phyloP scores from a whole-genome alignment of 176 grass and related monocot genomes.

The Cymbopogon citratus region DNA sequence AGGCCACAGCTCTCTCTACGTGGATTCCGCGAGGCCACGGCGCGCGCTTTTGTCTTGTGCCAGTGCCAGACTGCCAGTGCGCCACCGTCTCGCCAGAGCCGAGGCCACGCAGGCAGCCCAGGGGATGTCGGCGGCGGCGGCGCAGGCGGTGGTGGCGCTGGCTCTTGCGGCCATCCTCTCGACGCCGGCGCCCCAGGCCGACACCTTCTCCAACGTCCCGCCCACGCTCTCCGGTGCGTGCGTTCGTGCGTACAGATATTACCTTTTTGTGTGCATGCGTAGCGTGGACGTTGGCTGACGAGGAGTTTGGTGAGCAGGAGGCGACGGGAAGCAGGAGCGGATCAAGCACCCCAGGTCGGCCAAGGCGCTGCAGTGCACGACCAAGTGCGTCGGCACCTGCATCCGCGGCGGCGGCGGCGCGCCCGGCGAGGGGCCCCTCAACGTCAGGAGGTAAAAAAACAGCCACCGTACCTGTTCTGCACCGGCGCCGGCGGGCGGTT shows the following conservation, averaged over 20 bases:
- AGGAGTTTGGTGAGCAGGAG: conserved; percentile 4
- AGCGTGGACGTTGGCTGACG: background rate
- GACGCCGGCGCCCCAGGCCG: conserved; percentile 26
- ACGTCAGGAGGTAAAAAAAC: conserved; percentile 13
- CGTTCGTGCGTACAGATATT: background rate
- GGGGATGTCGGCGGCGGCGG: background rate
- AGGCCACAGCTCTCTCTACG: background rate
- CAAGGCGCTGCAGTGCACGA: conserved; percentile 52
- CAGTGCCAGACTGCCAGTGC: background rate
- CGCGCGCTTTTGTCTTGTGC: background rate
- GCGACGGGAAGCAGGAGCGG: conserved; percentile 37
- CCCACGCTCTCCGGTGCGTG: conserved; percentile 44
- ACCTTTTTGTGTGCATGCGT: background rate
- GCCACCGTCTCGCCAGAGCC: background rate
- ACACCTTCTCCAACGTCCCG: conserved; percentile 44
- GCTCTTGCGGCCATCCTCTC: conserved; percentile 49
- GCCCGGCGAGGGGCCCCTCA: conserved; percentile 50
- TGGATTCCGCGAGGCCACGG: conserved; percentile 1
- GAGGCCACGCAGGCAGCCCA: background rate
- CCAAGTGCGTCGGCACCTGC: conserved; percentile 75
- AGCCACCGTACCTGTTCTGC: background rate
- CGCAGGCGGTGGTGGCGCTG: conserved; percentile 11
- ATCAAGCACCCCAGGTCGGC: conserved; percentile 62
- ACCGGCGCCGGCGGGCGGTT: no score
- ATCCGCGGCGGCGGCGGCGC: conserved; percentile 61